These are phyloP conservation scores for Blumeria hordei DNA, from an alignment of 2,329 filamentous ascomycete species.

Conservation along the genomic window DNA sequence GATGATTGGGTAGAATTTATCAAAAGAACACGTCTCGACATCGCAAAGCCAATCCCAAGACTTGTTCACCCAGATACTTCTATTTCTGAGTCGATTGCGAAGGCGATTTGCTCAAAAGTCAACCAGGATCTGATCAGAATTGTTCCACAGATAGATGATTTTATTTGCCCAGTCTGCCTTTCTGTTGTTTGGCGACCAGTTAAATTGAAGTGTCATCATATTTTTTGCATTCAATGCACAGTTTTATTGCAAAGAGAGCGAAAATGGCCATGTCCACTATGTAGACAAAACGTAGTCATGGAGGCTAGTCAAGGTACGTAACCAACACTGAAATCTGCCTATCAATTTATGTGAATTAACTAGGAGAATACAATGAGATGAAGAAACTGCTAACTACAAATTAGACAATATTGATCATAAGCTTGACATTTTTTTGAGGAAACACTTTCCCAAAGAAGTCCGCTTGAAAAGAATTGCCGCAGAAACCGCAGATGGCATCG, in stretches of 20 bases:
- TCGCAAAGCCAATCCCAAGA: slow-evolving; percentile 35
- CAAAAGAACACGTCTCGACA: slow-evolving; percentile 55
- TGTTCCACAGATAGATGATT: slow-evolving; percentile 67
- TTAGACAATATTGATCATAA: slow-evolving; percentile 44
- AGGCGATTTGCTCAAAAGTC: slow-evolving; percentile 51
- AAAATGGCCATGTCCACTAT: slow-evolving; percentile 50
- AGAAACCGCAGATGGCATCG: slow-evolving; percentile 48
- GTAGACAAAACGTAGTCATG: slow-evolving; percentile 46
- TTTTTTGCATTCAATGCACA: slow-evolving; percentile 68
- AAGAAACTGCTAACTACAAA: slow-evolving; percentile 1
- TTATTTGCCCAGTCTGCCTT: slow-evolving; percentile 59
- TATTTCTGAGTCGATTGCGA: slow-evolving; percentile 43
- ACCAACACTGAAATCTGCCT: background rate
- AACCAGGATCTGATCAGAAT: slow-evolving; percentile 45
- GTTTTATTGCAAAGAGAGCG: slow-evolving; percentile 52
- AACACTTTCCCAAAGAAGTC: slow-evolving; percentile 50
- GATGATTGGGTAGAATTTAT: slow-evolving; percentile 40
- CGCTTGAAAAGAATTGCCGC: slow-evolving; percentile 46
- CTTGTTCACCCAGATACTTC: slow-evolving; percentile 33
- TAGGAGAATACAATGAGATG: background rate
- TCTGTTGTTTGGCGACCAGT: slow-evolving; percentile 61
- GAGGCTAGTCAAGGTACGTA: slow-evolving; percentile 37
- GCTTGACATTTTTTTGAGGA: slow-evolving; percentile 43
- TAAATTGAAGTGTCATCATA: slow-evolving; percentile 47
- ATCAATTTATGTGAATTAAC: background rate